A percentile compares a stretch with the other conserved stretches of the same genome.
phyloP scores from a whole-genome alignment of 1,284 basidiomycete species.

The Tilletia setariae region DNA sequence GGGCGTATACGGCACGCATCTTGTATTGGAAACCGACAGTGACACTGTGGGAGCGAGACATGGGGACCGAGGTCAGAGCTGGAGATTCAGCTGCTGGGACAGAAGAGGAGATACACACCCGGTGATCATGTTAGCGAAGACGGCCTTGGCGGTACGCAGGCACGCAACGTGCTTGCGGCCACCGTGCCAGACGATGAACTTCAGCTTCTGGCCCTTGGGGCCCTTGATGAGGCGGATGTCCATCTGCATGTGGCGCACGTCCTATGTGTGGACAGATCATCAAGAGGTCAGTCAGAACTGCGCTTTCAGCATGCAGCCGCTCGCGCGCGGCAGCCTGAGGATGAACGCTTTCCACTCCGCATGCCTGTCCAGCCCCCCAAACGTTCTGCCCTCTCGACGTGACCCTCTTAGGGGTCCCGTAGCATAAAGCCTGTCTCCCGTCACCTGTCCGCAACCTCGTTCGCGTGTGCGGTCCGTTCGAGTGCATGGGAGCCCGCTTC shows the following conservation, averaged over 20 bases:
- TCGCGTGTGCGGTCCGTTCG: too few relatives aligned
- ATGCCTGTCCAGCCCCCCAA: too few relatives aligned
- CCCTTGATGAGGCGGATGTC: slow-evolving; percentile 56
- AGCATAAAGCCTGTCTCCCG: too few relatives aligned
- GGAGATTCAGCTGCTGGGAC: neutral
- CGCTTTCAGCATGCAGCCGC: too few relatives aligned
- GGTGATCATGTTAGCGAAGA: slow-evolving; percentile 95
- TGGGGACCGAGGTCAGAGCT: neutral
- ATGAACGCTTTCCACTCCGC: too few relatives aligned
- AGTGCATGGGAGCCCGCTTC: too few relatives aligned
- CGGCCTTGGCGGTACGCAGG: slow-evolving; percentile 88
- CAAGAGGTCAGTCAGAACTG: too few relatives aligned
- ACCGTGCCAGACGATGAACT: slow-evolving; percentile 95
- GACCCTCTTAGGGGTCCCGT: too few relatives aligned
- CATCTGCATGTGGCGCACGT: slow-evolving; percentile 54
- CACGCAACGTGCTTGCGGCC: slow-evolving; percentile 98
- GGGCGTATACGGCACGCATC: slow-evolving; percentile 82
- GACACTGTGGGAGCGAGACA: slow-evolving; percentile 57
- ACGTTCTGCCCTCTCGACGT: too few relatives aligned
- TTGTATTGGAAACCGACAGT: slow-evolving; percentile 69
- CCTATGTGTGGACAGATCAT: slow-evolving; percentile 27
- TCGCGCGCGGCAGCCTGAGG: too few relatives aligned
- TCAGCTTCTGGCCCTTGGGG: slow-evolving; percentile 67
- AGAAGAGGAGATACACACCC: slow-evolving; percentile 57
- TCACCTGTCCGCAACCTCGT: too few relatives aligned